Percentiles rank a stretch among this genome's conserved stretches.
These are phyloP conservation scores for Colletotrichum agaves DNA, from an alignment of 2,329 filamentous ascomycete genomes.

Conservation along the genomic window DNA sequence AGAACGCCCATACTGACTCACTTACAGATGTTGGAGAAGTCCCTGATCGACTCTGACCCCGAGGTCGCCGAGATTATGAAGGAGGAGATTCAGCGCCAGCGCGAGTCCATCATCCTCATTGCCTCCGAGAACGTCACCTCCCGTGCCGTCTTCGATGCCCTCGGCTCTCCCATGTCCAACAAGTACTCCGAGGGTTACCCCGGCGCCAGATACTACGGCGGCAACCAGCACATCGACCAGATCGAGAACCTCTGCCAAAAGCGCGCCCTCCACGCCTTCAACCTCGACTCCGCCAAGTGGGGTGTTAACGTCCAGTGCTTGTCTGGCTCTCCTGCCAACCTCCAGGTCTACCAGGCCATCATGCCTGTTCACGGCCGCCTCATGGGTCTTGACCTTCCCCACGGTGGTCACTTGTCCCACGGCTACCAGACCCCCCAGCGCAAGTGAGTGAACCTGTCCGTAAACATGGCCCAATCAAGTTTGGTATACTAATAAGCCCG, in stretches of 20 bases:
- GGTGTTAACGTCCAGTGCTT: conserved; percentile 98
- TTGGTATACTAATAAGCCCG: neutral
- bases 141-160: conserved; percentile 95
- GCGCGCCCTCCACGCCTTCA: conserved; percentile 91
- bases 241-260: conserved; percentile 96
- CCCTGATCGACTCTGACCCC: conserved; percentile 88
- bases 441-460: conserved; percentile 68
- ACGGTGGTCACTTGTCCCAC: conserved; percentile 94
- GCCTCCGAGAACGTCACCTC: conserved; percentile 99
- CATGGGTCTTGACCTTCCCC: conserved; percentile 95
- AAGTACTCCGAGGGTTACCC: conserved; percentile 99
- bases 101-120: conserved; percentile 98
- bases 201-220: conserved; percentile 97
- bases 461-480: too few species aligned
- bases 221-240: conserved; percentile 98
- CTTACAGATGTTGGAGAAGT: conserved; percentile 90
- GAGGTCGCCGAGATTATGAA: conserved; percentile 98
- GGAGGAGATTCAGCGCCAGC: conserved; percentile 94
- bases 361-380: conserved; percentile 95
- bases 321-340: conserved; percentile 92
- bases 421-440: conserved; percentile 96
- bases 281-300: conserved; percentile 88
- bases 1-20: conserved; percentile 47
- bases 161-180: conserved; percentile 95
- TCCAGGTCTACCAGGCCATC: conserved; percentile 97